These are phyloP conservation scores for Fusarium haematococcum DNA, from an alignment of 2,329 filamentous ascomycete genomes.

Conservation along the genomic window DNA sequence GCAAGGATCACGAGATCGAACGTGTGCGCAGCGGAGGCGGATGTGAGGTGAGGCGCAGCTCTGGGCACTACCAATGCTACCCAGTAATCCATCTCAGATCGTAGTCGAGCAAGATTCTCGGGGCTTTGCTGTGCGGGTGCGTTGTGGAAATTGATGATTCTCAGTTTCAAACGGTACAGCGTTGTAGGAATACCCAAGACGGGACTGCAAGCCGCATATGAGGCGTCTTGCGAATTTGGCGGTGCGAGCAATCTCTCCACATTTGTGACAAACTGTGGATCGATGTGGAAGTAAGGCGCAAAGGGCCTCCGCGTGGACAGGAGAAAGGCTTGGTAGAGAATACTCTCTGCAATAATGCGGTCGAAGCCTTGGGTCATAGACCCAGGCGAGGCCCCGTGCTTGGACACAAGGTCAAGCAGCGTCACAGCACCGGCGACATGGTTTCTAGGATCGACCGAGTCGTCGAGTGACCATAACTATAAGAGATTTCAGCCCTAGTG, in stretches of 20 bases:
- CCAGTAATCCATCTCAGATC: not conserved
- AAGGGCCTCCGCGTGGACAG: conserved; percentile 10
- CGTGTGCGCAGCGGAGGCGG: not conserved
- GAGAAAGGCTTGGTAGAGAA: conserved; percentile 23
- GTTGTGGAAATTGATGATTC: not conserved
- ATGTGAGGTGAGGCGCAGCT: not conserved
- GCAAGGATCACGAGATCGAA: not conserved
- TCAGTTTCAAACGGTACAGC: not conserved
- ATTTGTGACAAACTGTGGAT: conserved; percentile 6
- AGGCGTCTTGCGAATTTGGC: not conserved
- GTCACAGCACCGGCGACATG: not conserved
- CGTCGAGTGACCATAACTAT: not conserved
- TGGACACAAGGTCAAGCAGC: not conserved
- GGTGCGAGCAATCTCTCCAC: conserved; percentile 1
- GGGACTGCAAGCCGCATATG: not conserved
- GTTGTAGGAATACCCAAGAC: not conserved
- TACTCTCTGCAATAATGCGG: conserved; percentile 14
- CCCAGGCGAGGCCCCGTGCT: not conserved
- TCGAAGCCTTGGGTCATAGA: conserved; percentile 13
- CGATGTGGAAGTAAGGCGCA: conserved; percentile 14
- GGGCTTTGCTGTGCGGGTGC: not conserved
- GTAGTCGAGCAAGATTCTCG: not conserved
- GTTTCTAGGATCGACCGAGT: not conserved
- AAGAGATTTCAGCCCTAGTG: not conserved
- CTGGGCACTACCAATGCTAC: not conserved